Conservation (phyloP, 768 basidiomycete genomes). For the Ephemerocybe angulata region DNA sequence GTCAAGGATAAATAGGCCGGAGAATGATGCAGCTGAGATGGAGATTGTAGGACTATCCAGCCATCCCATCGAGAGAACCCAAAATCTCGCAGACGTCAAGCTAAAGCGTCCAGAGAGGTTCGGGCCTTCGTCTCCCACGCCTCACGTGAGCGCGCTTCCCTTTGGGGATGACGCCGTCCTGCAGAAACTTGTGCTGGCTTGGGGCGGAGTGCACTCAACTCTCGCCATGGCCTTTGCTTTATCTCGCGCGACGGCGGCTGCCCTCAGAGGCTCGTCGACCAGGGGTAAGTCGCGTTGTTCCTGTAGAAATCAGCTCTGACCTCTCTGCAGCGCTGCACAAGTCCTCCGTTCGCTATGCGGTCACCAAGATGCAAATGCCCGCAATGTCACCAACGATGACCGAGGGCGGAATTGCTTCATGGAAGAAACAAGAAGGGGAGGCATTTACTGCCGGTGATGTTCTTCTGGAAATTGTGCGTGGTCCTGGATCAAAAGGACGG, state of each 20-base stretch:
- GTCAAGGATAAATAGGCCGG: constrained; percentile 13
- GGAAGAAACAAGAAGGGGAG: constrained; percentile 90
- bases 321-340: constrained; percentile 15
- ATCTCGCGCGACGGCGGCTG: constrained; percentile 17
- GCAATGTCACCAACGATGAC: constrained; percentile 99
- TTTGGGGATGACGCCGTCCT: neutral
- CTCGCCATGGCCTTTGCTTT: constrained; percentile 4
- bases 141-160: constrained; percentile 1
- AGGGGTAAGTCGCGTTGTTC: constrained; percentile 11
- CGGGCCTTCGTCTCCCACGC: constrained; percentile 7
- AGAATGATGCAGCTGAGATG: neutral
- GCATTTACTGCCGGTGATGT: constrained; percentile 79
- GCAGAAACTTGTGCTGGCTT: neutral
- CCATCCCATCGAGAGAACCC: constrained; percentile 3
- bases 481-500: neutral
- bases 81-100: constrained; percentile 7
- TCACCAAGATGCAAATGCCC: constrained; percentile 55
- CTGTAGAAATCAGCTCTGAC: neutral
- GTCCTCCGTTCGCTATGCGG: constrained; percentile 12
- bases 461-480: constrained; percentile 80
- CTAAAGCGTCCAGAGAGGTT: neutral
- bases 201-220: neutral
- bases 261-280: constrained; percentile 1
- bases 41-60: neutral
- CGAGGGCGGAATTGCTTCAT: constrained; percentile 85